Evolutionary conservation across 2,329 filamentous ascomycete species (phyloP).

Genomic region (Fusarium floridanum): DNA sequence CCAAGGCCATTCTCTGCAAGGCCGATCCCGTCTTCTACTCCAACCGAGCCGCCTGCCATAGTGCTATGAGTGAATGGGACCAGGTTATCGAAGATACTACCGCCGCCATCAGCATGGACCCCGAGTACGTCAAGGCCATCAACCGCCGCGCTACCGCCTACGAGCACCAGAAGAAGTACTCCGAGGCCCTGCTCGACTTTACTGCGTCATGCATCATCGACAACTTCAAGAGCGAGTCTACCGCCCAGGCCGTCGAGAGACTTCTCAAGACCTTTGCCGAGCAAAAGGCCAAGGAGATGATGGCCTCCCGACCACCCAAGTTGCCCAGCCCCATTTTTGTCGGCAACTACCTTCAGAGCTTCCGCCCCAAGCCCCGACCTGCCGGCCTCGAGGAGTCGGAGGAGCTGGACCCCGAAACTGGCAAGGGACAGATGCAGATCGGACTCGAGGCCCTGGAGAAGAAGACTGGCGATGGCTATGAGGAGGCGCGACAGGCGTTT

Average conservation of each 20-base stretch:
- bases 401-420: conserved; percentile 82
- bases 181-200: conserved; percentile 95
- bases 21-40: conserved; percentile 98
- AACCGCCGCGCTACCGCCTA: conserved; percentile 98
- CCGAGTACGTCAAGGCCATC: conserved; percentile 96
- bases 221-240: conserved; percentile 91
- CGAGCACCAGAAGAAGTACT: conserved; percentile 90
- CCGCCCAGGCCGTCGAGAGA: conserved; percentile 90
- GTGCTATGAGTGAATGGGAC: conserved; percentile 91
- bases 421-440: conserved; percentile 86
- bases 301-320: conserved; percentile 86
- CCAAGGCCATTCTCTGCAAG: conserved; percentile 96
- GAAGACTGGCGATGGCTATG: conserved; percentile 92
- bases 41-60: conserved; percentile 97
- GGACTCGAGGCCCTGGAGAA: conserved; percentile 84
- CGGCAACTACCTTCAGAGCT: conserved; percentile 98
- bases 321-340: conserved; percentile 97
- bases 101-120: conserved; percentile 91
- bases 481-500: conserved; percentile 87
- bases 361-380: conserved; percentile 85
- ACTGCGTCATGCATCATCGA: conserved; percentile 99
- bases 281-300: conserved; percentile 90
- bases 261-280: conserved; percentile 97
- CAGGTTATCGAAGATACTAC: conserved; percentile 98
- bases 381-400: conserved; percentile 83